Evolutionary conservation across 345 rosid genomes (phyloP), one percentile per base, ranked within the genome.

Genomic region (Microthlaspi erraticum): DNA sequence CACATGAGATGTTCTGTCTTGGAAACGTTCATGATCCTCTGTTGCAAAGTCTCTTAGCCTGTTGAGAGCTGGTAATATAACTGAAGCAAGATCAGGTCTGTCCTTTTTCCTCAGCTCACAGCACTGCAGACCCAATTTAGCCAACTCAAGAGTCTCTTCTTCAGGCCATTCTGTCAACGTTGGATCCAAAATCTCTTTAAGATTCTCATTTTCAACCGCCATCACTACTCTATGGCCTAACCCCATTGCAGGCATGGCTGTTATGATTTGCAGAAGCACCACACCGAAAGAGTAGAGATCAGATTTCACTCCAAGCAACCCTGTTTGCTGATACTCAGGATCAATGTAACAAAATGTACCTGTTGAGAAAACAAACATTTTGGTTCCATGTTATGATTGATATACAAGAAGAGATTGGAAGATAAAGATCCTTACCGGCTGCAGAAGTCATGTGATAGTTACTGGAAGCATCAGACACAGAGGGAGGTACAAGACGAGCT

Each of bases 291-390:
- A 88, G 72, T 84, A 90, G 6, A 93, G 44, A 36, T 90, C 97
- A n/a, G 93, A 93, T 76, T 93, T 90, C 54, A 87, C 89, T 43
- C 93, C 88, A 5, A 93, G 81, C 83, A 82, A 39, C 61, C 98
- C 98, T 1, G 93, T 78, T 73, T 86, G 96, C 73, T 88, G 98
- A 69, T 93, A 90, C 76, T 90, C 96, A 0, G 96, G 98, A 37
- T 92, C 98, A 4, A 90, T 90, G 67, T 90, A 90, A 58, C 85
- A 90, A 59, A 93, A 87, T 29, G 98, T 93, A 12, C 80, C 80
- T 77, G 68, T 32, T 62, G 2, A 16, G 8, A 34, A 51, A 42
- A 42, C 10, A 17, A 42, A 33, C 8, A 34, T 31, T 69, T 54
- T 48, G 38, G 72, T 71, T 77, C 29, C 6, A 50, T 39, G 43